Evolutionary conservation across 1,284 basidiomycete genomes (phyloP), one percentile per base, ranked within the genome.

Genomic region (Pholiota adiposa): DNA sequence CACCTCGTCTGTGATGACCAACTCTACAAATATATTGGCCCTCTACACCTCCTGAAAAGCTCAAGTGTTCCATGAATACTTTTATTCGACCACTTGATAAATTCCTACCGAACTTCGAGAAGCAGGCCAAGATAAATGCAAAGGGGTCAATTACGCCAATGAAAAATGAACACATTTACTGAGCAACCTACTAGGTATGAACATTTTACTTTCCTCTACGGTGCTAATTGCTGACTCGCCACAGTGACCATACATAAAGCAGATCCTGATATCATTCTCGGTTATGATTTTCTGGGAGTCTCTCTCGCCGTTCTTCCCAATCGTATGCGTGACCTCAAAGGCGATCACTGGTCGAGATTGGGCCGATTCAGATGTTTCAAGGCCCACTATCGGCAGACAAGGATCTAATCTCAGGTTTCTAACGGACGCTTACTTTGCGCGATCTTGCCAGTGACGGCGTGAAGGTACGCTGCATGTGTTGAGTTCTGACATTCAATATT

Each of bases 391-490:
- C 49, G 90, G 90, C 34, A 89, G 85, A 70, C 91, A 97, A 65
- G 95, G 94, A 0, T 87, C 87, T 19, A 98, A 98, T 69, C 77
- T 94, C 40, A 87, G 84, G 63, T 90, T 98, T 68, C 72, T 98
- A 89, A 88, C 44, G 97, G 97, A 4, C 83, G 97, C 27, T 73
- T 99, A 64, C 79, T 98, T 8, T 96, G n/a, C n/a, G 94, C 63
- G 97, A 99, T 74, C 82, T 99, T 50, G 91, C 93, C 2, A 96
- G 94, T 67, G 96, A 98, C 69, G 93, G 93, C 44, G 95, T 94
- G 18, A 98, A 97, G 83, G 94, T 93, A 66, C 38, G 19, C 51
- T 19, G 41, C 51, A 44, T 33, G n/a, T n/a, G n/a, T n/a, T n/a
- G n/a, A 51, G 36, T 29, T 57, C 21, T 18, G 34, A 25, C 12